Conservation (phyloP, 2,329 filamentous ascomycete genomes). For the Rutstroemia sp. region DNA sequence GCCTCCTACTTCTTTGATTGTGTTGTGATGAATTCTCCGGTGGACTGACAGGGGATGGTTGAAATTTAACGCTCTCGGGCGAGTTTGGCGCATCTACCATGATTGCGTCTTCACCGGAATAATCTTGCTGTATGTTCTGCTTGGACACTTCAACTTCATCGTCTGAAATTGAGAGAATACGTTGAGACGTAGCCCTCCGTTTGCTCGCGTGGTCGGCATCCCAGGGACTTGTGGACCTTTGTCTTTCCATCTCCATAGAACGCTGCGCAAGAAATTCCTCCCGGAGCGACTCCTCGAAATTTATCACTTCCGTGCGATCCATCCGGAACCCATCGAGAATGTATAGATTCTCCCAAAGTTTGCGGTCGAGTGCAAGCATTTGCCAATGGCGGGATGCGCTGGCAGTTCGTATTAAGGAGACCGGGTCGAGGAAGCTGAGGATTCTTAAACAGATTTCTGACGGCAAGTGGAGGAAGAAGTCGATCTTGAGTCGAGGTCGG, state of each 20-base stretch:
- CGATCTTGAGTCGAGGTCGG: constrained; percentile 80
- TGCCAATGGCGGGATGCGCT: constrained; percentile 78
- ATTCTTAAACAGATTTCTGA: constrained; percentile 88
- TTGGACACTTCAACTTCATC: constrained; percentile 42
- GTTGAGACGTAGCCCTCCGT: constrained; percentile 43
- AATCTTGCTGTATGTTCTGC: constrained; percentile 8
- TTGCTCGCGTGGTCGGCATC: constrained; percentile 47
- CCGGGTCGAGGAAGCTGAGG: constrained; percentile 75
- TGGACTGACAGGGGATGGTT: not conserved
- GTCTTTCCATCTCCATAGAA: not conserved
- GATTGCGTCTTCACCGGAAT: constrained; percentile 1
- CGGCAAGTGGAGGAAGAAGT: constrained; percentile 80
- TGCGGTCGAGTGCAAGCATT: constrained; percentile 69
- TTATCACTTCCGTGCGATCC: constrained; percentile 54
- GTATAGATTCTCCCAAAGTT: constrained; percentile 81
- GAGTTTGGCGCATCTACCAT: constrained; percentile 4
- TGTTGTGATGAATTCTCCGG: not conserved
- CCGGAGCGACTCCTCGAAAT: constrained; percentile 47
- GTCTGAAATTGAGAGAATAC: constrained; percentile 25
- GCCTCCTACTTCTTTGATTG: not conserved
- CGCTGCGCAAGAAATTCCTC: constrained; percentile 9
- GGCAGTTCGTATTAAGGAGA: constrained; percentile 72
- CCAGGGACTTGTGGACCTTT: constrained; percentile 10
- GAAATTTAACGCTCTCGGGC: not conserved
- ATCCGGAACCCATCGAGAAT: constrained; percentile 79